Conservation (phyloP, 192 early-diverging fungal genomes). For the Lobosporangium transversale region DNA sequence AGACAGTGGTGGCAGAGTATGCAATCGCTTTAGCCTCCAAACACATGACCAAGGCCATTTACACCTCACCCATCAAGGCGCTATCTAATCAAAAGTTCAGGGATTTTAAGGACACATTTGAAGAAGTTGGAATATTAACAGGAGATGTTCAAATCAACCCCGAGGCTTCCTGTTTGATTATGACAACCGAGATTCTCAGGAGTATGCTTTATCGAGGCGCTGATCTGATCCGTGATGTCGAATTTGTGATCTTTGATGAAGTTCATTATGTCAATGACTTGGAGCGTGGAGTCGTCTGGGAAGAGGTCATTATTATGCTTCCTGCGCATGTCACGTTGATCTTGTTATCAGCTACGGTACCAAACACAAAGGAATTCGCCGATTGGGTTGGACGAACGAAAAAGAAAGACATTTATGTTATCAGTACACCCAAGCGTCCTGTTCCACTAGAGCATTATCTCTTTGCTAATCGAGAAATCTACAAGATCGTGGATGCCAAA, state of each 20-base stretch:
- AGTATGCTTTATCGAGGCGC: conserved; percentile 98
- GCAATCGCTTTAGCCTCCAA: conserved; percentile 93
- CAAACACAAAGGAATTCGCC: conserved; percentile 98
- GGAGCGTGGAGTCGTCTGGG: conserved; percentile 98
- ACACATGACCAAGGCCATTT: conserved; percentile 96
- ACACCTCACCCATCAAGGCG: conserved; percentile 99
- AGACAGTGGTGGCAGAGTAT: conserved; percentile 99
- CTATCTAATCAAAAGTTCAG: conserved; percentile 98
- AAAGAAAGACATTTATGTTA: conserved; percentile 97
- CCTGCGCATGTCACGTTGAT: conserved; percentile 96
- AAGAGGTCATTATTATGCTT: conserved; percentile 99
- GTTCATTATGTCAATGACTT: conserved; percentile 97
- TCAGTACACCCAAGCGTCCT: conserved; percentile 91
- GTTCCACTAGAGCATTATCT: conserved; percentile 96
- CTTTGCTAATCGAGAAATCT: conserved; percentile 85
- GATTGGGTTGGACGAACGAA: conserved; percentile 99
- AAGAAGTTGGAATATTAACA: conserved; percentile 96
- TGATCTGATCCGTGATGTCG: conserved; percentile 95
- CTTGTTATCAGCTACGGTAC: conserved; percentile 95
- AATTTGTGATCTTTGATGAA: conserved; percentile 99
- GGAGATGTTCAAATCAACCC: conserved; percentile 98
- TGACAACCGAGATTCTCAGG: conserved; percentile 98
- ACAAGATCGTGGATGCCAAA: conserved; percentile 89
- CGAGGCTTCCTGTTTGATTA: conserved; percentile 96
- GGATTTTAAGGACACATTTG: conserved; percentile 87